These are phyloP conservation scores for Eucalyptus regnans DNA, from an alignment of 345 rosid species.

Conservation along the genomic window DNA sequence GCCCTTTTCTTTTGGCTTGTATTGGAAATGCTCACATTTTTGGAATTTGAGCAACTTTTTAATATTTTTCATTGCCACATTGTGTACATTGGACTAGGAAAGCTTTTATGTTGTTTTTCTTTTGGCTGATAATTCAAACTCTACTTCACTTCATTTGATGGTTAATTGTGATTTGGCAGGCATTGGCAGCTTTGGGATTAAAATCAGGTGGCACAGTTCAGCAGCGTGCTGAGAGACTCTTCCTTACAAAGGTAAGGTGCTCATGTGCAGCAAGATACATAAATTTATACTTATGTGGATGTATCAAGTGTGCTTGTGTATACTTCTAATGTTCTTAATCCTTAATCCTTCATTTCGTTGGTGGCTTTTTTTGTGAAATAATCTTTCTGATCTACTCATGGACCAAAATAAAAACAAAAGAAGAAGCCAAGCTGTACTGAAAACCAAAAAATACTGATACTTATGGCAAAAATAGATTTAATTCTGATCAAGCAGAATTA, in stretches of 20 bases:
- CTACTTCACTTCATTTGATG: background rate
- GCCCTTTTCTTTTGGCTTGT: background rate
- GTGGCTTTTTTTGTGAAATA: background rate
- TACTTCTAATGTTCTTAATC: background rate
- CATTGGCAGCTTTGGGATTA: conserved; percentile 76
- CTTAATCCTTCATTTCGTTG: background rate
- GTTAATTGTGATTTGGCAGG: conserved; percentile 28
- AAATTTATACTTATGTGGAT: background rate
- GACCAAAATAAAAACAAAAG: background rate
- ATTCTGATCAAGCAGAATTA: background rate
- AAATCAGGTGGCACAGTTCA: conserved; percentile 85
- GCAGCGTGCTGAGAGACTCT: conserved; percentile 94
- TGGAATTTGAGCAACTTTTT: background rate
- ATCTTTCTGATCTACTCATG: background rate
- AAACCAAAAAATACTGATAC: background rate
- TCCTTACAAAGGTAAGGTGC: conserved; percentile 66
- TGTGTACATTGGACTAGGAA: background rate
- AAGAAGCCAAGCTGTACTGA: background rate
- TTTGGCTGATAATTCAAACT: background rate
- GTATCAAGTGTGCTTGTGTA: background rate
- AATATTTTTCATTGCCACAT: background rate
- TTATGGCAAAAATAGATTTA: background rate
- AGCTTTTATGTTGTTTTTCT: background rate
- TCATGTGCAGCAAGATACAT: background rate
- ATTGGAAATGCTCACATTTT: background rate